Base-by-base conservation (phyloP, 345 rosid genomes). In the Corchorus olitorius region DNA sequence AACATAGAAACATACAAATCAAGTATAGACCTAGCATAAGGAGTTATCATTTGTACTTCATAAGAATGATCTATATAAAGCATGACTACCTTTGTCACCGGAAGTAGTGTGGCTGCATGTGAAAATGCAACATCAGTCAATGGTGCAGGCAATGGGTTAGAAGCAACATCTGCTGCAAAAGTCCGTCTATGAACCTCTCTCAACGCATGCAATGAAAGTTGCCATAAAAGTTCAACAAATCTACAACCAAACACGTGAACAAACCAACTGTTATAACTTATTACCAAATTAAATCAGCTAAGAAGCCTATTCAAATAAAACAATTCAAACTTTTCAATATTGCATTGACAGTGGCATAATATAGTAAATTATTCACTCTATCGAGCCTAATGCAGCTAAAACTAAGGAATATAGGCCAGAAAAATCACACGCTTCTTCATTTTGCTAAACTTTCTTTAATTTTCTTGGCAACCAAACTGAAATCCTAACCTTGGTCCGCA, bases 181-280 rank as follows among this genome's bases (percentile, higher is more conserved):
- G 97, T 96, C 74, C 98, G 86, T 70, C 97, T 89, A 69, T 96
- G 97, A 80, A 96, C 99, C 85, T 96, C 99, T 65, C 97, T 83
- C 65, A 96, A 67, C 3, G 99, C 99, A 89, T 96, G 99, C 87
- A 96, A 80, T 62, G 99, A 96, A 80, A 96, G 98, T 85, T 96
- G 97, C 99, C 99, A 96, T 67, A 96, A 81, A 72, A 96, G 97
- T 79, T 96, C 99, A 67, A 96, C 97, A 85, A 96, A 96, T 88
- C 99, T 96, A 93, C 80, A 89, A 76, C 63, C 77, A 81, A 70
- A 62, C 17, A 73, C 76, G 60, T 49, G 15, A 27, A 39, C 48
- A 69, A 16, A 10, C 15, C 43, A 33, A 33, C 34, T 50, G 35
- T 50, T 7, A 34, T 49, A 0, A 33, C 15, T 4, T 50, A 50